phyloP scores from a whole-genome alignment of 805 yeast species.

The Yamadazyma takamatsuzukensis region DNA sequence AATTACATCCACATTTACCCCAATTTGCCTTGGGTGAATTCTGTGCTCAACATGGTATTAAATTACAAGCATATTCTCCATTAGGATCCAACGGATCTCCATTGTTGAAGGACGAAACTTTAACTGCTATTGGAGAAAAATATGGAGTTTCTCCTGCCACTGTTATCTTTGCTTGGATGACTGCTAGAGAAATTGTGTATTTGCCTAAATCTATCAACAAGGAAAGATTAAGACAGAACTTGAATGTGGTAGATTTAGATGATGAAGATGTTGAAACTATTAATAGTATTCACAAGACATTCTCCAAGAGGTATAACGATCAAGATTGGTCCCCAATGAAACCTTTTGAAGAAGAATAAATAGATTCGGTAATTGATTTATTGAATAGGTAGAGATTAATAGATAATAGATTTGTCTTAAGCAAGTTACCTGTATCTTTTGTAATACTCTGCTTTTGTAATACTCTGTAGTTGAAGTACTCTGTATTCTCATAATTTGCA shows the following conservation, averaged over 20 bases:
- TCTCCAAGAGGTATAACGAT: slow-evolving; percentile 29
- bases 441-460: no score
- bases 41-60: slow-evolving; percentile 25
- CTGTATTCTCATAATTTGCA: no score
- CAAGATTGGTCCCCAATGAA: slow-evolving; percentile 30
- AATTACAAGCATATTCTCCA: slow-evolving; percentile 74
- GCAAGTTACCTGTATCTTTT: no score
- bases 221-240: slow-evolving; percentile 30
- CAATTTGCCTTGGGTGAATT: slow-evolving; percentile 54
- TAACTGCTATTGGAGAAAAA: slow-evolving; percentile 44
- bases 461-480: no score
- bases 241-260: slow-evolving; percentile 27
- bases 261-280: slow-evolving; percentile 34
- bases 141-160: slow-evolving; percentile 45
- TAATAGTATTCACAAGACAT: slow-evolving; percentile 21
- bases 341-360: slow-evolving; percentile 11
- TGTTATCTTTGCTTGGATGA: slow-evolving; percentile 56
- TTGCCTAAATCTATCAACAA: slow-evolving; percentile 34
- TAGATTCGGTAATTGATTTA: not conserved
- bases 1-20: slow-evolving; percentile 50
- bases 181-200: slow-evolving; percentile 52
- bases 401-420: no score
- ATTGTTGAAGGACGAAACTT: slow-evolving; percentile 40
- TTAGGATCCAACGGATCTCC: slow-evolving; percentile 62
- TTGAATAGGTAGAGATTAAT: not conserved